These are phyloP conservation scores for Aspergillus heteromorphus DNA, from an alignment of 495 filamentous ascomycete genomes.

Conservation along the genomic window DNA sequence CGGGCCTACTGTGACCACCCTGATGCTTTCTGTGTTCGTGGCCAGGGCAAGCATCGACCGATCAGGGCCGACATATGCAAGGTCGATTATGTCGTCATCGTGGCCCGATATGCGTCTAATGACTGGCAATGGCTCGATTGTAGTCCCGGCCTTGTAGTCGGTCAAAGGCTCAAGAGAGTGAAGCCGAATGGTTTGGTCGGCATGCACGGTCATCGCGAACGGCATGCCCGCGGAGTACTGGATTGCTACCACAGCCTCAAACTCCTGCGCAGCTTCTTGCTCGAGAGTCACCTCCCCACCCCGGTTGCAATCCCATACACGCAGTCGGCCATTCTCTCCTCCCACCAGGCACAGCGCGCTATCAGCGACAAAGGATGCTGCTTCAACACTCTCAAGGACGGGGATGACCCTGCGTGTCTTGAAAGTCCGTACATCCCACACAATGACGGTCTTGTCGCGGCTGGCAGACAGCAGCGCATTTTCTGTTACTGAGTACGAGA, in stretches of 20 bases:
- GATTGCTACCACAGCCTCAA: conserved; percentile 69
- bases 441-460: conserved; percentile 86
- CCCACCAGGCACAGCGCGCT: conserved; percentile 72
- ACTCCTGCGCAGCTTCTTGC: conserved; percentile 60
- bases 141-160: conserved; percentile 28
- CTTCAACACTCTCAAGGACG: conserved; percentile 79
- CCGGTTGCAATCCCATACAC: conserved; percentile 73
- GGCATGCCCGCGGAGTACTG: conserved; percentile 56
- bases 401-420: conserved; percentile 77
- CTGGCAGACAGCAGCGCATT: conserved; percentile 80
- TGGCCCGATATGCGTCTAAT: conserved; percentile 83
- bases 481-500: conserved; percentile 72
- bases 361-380: conserved; percentile 68
- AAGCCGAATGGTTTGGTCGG: conserved; percentile 77
- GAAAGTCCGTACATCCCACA: conserved; percentile 86
- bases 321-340: conserved; percentile 74
- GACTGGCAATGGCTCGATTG: conserved; percentile 45
- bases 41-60: conserved; percentile 80
- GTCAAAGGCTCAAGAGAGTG: conserved; percentile 53
- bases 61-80: conserved; percentile 75
- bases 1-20: conserved; percentile 64
- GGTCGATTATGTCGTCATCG: conserved; percentile 93
- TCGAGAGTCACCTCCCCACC: conserved; percentile 75
- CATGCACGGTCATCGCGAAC: conserved; percentile 76
- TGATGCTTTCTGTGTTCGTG: conserved; percentile 90